A percentile compares a stretch with the other conserved stretches of the same genome.
phyloP scores from a whole-genome alignment of 2,329 filamentous ascomycete species.

The Periconia sp. region DNA sequence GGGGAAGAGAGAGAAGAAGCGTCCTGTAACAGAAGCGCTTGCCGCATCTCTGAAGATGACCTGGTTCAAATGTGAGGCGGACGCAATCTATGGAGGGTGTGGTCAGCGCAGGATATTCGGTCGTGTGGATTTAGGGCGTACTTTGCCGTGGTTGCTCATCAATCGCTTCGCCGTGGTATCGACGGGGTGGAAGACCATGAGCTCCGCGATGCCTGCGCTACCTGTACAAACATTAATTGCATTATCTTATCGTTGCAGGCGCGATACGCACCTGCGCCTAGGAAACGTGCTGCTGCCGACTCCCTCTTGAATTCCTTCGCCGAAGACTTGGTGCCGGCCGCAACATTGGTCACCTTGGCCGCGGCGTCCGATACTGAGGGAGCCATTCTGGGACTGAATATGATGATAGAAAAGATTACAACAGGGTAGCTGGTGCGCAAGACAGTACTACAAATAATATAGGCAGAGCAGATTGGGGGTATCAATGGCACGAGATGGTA shows the following conservation, averaged over 20 bases:
- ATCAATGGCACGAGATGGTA: slow-evolving; percentile 9
- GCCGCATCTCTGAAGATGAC: slow-evolving; percentile 96
- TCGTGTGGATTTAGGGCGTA: slow-evolving; percentile 38
- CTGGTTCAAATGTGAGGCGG: slow-evolving; percentile 72
- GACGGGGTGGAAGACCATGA: slow-evolving; percentile 80
- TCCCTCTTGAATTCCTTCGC: slow-evolving; percentile 78
- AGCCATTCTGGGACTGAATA: slow-evolving; percentile 25
- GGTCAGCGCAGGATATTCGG: slow-evolving; percentile 19
- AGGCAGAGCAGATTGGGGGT: slow-evolving; percentile 5
- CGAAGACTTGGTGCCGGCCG: slow-evolving; percentile 44
- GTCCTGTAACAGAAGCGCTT: slow-evolving; percentile 69
- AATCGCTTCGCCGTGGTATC: slow-evolving; percentile 98
- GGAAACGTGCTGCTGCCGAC: slow-evolving; percentile 83
- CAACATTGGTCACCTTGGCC: slow-evolving; percentile 35
- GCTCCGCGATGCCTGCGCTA: slow-evolving; percentile 89
- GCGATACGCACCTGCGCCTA: slow-evolving; percentile 85
- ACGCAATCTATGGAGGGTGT: slow-evolving; percentile 56
- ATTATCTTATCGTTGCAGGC: no score
- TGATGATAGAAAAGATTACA: no score
- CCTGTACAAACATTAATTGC: slow-evolving; percentile 58
- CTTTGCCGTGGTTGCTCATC: slow-evolving; percentile 94
- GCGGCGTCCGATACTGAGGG: slow-evolving; percentile 36
- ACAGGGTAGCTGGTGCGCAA: no score
- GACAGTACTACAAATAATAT: no score
- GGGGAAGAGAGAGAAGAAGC: slow-evolving; percentile 96